phyloP scores from a whole-genome alignment of 345 rosid species.

The Angophora floribunda region DNA sequence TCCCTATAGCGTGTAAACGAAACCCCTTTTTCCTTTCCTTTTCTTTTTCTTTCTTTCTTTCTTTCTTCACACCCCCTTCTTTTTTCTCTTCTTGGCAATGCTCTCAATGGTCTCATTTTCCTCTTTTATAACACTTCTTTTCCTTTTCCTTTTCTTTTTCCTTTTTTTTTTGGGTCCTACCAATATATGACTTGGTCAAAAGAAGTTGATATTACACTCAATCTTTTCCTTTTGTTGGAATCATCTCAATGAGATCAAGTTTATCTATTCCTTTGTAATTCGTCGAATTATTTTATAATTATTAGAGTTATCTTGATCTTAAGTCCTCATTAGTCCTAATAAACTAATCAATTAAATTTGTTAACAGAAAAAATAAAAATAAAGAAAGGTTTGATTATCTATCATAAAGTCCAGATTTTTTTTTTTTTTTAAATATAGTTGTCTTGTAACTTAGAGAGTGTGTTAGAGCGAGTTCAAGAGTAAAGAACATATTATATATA shows the following conservation, averaged over 20 bases:
- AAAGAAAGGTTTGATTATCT: not conserved
- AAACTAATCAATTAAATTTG: not conserved
- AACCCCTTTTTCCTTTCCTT: not conserved
- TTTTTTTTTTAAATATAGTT: not conserved
- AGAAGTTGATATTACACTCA: too few species aligned
- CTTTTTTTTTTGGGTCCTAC: not conserved
- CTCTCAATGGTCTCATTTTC: not conserved
- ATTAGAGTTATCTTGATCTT: not conserved
- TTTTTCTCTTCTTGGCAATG: not conserved
- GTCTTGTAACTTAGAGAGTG: not conserved
- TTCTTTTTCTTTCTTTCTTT: not conserved
- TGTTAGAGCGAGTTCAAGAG: not conserved
- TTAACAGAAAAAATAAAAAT: too few species aligned
- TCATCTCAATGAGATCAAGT: not conserved
- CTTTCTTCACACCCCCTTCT: not conserved
- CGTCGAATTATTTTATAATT: not conserved
- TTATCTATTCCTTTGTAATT: not conserved
- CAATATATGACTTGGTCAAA: not conserved
- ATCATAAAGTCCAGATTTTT: not conserved
- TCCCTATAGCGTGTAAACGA: fast-evolving
- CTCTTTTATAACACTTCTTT: too few species aligned
- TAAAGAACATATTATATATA: too few species aligned
- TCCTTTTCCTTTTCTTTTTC: fast-evolving
- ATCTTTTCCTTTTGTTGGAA: too few species aligned
- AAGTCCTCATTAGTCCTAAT: not conserved